Evolutionary conservation across 495 filamentous ascomycete species (phyloP).

Genomic region (Podospora pseudopauciseta): DNA sequence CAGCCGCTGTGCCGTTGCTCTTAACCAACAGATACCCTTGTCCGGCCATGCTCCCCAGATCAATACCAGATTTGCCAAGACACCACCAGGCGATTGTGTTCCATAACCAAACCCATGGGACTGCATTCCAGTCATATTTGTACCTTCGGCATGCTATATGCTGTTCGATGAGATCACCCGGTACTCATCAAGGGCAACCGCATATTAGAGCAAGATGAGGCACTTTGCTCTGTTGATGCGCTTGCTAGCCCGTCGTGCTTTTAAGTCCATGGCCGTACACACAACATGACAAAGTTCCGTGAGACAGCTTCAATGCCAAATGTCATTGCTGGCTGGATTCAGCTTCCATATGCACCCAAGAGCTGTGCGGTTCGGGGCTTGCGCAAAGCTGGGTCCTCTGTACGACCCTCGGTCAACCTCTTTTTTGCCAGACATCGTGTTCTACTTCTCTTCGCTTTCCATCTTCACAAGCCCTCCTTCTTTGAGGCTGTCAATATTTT

Average conservation of each 20-base stretch:
- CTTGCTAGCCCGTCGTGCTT: background rate
- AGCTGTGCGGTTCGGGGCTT: conserved; percentile 19
- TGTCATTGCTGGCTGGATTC: background rate
- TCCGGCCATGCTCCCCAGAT: background rate
- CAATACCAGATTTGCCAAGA: background rate
- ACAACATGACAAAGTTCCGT: background rate
- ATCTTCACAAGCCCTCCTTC: background rate
- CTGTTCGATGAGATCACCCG: background rate
- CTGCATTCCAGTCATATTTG: background rate
- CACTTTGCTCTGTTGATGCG: background rate
- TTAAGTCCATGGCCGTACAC: no score
- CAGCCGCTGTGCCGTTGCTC: conserved; percentile 8
- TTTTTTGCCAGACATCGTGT: background rate
- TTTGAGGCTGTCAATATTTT: background rate
- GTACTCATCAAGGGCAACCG: background rate
- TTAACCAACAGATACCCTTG: conserved; percentile 5
- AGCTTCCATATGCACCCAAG: conserved; percentile 2
- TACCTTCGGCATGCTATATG: background rate
- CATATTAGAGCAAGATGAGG: background rate
- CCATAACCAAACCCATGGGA: background rate
- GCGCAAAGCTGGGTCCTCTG: conserved; percentile 10
- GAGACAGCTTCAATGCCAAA: background rate
- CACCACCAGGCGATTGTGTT: background rate
- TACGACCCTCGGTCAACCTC: background rate
- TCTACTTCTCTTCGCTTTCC: background rate